Evolutionary conservation across 306 rosid species (phyloP).

Genomic region (Canavalia gladiata): DNA sequence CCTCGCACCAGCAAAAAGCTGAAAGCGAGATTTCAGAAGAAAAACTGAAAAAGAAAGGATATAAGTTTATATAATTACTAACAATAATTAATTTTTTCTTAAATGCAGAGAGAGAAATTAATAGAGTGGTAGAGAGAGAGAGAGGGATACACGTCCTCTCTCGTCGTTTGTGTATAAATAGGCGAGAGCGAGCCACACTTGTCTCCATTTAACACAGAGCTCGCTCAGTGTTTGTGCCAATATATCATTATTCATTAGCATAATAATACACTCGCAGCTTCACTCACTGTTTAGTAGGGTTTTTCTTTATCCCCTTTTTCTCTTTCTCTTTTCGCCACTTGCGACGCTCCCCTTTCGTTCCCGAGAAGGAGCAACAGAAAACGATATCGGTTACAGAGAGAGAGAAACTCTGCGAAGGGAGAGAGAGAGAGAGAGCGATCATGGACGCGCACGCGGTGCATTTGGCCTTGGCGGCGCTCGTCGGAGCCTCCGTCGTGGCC

Average conservation of each 20-base stretch:
- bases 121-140: background rate
- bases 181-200: background rate
- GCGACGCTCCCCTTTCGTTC: background rate
- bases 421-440: conserved; percentile 29
- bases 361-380: conserved; percentile 5
- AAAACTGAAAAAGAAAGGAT: background rate
- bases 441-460: conserved; percentile 87
- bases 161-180: conserved; percentile 62
- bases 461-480: conserved; percentile 95
- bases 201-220: conserved; percentile 43
- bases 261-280: background rate
- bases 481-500: conserved; percentile 91
- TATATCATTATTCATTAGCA: background rate
- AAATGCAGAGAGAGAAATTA: background rate
- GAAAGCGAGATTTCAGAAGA: conserved; percentile 39
- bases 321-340: background rate
- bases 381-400: conserved; percentile 34
- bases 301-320: conserved; percentile 22
- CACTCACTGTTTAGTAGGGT: conserved; percentile 61
- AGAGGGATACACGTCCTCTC: conserved; percentile 28
- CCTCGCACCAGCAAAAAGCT: conserved; percentile 32
- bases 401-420: conserved; percentile 4
- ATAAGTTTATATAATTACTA: too few relatives aligned
- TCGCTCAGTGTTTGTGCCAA: background rate
- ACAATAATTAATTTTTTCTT: background rate